Evolutionary conservation across 2,329 filamentous ascomycete genomes (phyloP).

Genomic region (Aspergillus fischeri): DNA sequence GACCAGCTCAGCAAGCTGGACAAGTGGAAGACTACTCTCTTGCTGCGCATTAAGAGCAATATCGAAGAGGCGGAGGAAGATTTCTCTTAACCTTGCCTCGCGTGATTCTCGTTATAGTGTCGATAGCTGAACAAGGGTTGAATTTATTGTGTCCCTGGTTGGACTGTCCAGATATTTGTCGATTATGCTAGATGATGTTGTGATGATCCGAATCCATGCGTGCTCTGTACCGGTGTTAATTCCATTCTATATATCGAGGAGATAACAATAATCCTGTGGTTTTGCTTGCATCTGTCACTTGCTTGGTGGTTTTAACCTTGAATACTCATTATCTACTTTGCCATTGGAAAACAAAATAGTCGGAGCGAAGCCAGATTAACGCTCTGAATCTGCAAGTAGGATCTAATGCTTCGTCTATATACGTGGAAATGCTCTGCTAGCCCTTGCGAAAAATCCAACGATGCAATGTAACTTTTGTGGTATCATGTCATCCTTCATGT

Average conservation of each 20-base stretch:
- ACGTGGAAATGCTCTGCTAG: not conserved
- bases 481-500: constrained; percentile 25
- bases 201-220: not conserved
- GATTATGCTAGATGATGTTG: not conserved
- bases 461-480: constrained; percentile 15
- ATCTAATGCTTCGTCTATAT: too few species aligned
- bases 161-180: constrained; percentile 1
- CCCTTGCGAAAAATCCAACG: too few species aligned
- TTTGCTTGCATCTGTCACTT: not conserved
- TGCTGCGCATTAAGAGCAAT: constrained; percentile 76
- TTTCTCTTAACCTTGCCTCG: constrained; percentile 52
- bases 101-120: constrained; percentile 3
- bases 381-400: too few species aligned
- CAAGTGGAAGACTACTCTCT: constrained; percentile 90
- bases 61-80: constrained; percentile 71
- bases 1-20: constrained; percentile 92
- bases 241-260: not conserved
- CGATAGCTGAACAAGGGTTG: not conserved
- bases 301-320: too few species aligned
- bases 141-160: not conserved
- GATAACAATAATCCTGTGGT: not conserved
- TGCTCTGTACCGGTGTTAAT: not conserved
- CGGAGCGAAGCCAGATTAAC: too few species aligned
- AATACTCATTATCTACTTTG: too few species aligned
- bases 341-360: too few species aligned